phyloP scores from a whole-genome alignment of 2,329 filamentous ascomycete genomes.

The Pezicula neosporulosa region DNA sequence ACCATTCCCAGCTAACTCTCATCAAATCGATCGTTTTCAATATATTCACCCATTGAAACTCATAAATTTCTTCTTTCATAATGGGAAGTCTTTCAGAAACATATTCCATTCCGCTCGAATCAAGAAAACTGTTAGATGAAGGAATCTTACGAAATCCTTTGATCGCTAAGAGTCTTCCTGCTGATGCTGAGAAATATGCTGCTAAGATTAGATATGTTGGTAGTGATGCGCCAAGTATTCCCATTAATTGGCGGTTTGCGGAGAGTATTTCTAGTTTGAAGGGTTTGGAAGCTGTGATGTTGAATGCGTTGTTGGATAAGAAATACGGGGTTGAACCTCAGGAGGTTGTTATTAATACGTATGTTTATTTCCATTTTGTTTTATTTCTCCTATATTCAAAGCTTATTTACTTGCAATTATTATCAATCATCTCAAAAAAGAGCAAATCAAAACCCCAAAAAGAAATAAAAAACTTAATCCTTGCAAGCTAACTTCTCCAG shows the following conservation, averaged over 20 bases:
- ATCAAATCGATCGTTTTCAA: not conserved
- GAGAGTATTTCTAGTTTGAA: constrained; percentile 49
- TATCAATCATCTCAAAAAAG: too few relatives aligned
- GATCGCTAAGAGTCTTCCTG: constrained; percentile 31
- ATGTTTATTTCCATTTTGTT: constrained; percentile 24
- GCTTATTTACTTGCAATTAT: not conserved
- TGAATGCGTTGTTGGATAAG: constrained; percentile 39
- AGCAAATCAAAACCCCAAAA: too few relatives aligned
- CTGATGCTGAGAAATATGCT: constrained; percentile 31
- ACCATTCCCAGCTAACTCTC: not conserved
- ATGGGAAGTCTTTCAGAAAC: not conserved
- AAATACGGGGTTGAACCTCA: constrained; percentile 40
- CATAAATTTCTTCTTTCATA: not conserved
- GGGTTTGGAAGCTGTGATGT: constrained; percentile 42
- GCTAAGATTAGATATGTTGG: constrained; percentile 39
- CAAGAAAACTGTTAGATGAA: constrained; percentile 29
- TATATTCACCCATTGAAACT: not conserved
- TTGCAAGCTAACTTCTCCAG: constrained; percentile 34
- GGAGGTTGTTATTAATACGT: constrained; percentile 44
- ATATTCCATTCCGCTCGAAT: constrained; percentile 26
- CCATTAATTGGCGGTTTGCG: constrained; percentile 54
- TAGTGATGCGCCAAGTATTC: constrained; percentile 38
- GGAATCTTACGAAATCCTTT: constrained; percentile 41
- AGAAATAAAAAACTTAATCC: not conserved
- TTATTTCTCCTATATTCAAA: constrained; percentile 36